These are phyloP conservation scores for Incumbomyces lentus DNA, from an alignment of 2,329 filamentous ascomycete genomes.

Conservation along the genomic window DNA sequence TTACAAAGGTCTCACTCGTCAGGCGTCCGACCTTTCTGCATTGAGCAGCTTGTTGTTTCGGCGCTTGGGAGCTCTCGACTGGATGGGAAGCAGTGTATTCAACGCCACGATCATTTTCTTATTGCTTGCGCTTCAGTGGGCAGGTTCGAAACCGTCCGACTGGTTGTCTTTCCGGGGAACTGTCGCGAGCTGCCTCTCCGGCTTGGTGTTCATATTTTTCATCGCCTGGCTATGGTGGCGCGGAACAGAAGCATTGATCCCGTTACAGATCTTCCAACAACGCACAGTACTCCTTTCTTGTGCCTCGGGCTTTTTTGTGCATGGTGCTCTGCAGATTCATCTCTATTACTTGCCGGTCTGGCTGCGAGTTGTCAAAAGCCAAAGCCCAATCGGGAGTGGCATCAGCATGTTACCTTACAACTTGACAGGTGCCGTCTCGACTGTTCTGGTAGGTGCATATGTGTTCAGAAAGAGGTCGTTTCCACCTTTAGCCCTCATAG, in stretches of 20 bases:
- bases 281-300: conserved; percentile 15
- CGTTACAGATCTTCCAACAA: conserved; percentile 15
- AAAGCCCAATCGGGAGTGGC: conserved; percentile 16
- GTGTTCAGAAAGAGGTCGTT: conserved; percentile 21
- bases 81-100: conserved; percentile 50
- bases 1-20: neutral
- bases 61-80: conserved; percentile 35
- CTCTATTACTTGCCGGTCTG: conserved; percentile 23
- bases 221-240: conserved; percentile 21
- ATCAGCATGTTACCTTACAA: conserved; percentile 21
- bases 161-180: conserved; percentile 29
- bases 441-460: conserved; percentile 12
- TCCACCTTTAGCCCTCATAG: conserved; percentile 19
- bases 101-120: conserved; percentile 24
- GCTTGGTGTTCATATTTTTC: conserved; percentile 23
- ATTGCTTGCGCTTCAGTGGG: conserved; percentile 16
- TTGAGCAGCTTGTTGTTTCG: conserved; percentile 9
- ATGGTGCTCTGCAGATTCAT: conserved; percentile 18
- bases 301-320: conserved; percentile 13
- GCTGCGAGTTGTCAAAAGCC: conserved; percentile 22
- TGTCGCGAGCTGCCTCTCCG: conserved; percentile 26
- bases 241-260: conserved; percentile 20
- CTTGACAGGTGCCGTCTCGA: conserved; percentile 9
- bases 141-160: conserved; percentile 4
- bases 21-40: neutral